A percentile compares a stretch with the other conserved stretches of the same genome.
phyloP scores from a whole-genome alignment of 441 rosid genomes.

The Metrosideros polymorpha region DNA sequence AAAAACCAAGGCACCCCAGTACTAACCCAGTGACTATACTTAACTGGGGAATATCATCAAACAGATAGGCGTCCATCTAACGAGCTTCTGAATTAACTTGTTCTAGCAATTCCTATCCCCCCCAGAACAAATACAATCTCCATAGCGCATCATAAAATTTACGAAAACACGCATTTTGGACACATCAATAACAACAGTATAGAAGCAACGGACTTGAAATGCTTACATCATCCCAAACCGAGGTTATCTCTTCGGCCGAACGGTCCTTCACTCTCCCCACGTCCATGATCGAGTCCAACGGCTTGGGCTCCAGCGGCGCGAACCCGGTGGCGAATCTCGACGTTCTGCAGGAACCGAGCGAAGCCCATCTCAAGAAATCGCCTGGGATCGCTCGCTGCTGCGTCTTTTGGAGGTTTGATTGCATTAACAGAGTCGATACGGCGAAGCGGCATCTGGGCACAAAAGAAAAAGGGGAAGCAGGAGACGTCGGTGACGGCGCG shows the following conservation, averaged over 20 bases:
- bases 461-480: conserved; percentile 4
- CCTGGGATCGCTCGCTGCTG: conserved; percentile 32
- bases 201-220: background rate
- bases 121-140: background rate
- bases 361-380: conserved; percentile 39
- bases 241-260: conserved; percentile 69
- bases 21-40: background rate
- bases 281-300: conserved; percentile 84
- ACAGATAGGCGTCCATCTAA: background rate
- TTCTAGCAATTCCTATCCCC: background rate
- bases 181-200: background rate
- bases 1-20: background rate
- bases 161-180: background rate
- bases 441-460: conserved; percentile 21
- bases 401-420: conserved; percentile 2
- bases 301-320: conserved; percentile 70
- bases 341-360: conserved; percentile 53
- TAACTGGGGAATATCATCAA: background rate
- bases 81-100: background rate
- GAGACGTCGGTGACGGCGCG: background rate
- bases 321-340: conserved; percentile 75
- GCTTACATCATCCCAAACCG: conserved; percentile 79
- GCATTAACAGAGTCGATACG: conserved; percentile 13
- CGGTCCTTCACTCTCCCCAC: conserved; percentile 44
- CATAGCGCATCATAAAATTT: background rate